Base-by-base conservation (phyloP, 441 rosid genomes). In the Kokia cookei region DNA sequence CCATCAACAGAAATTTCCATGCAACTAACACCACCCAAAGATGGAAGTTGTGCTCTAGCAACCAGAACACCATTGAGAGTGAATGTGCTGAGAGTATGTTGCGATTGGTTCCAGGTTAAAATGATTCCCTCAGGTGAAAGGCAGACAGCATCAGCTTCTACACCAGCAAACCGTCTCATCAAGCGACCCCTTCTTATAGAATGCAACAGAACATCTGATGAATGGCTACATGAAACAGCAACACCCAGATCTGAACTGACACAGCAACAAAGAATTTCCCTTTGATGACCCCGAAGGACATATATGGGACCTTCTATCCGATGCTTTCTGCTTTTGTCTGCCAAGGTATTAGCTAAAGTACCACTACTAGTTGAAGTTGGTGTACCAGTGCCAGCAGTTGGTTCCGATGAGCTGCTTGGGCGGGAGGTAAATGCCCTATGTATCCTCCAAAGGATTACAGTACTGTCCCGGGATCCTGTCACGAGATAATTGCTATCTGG, bases 271-370 rank as follows among this genome's bases (percentile, higher is more conserved):
- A 86, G 79, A 80, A 96, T 77, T 73, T 94, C 97, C 76, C 83
- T 79, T 57, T 77, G 90, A 65, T 96, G 98, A 53, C 99, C 98
- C 65, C 96, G 93, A 29, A 96, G 92, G 73, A 92, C 96, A 80
- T 94, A 98, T 75, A 94, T 77, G 3, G 98, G 98, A 79, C 99
- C 99, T 85, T 96, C 98, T 78, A 96, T 81, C n/a, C 85, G 88
- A 59, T 75, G 84, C 64, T 81, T 89, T 82, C 91, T 86, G 80
- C 78, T 80, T 81, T 83, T 96, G 71, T 87, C 94, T 32, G 91
- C 85, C 86, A 85, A 78, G 65, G 81, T 76, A 80, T 77, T 85
- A 71, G 84, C 86, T 22, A 65, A 71, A 80, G 85, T 77, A 69
- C 85, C 83, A 79, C 85, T 78, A 82, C 74, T 82, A 69, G 82